Conservation (phyloP, 2,329 filamentous ascomycete species). For the Paecilomyces niveus region DNA sequence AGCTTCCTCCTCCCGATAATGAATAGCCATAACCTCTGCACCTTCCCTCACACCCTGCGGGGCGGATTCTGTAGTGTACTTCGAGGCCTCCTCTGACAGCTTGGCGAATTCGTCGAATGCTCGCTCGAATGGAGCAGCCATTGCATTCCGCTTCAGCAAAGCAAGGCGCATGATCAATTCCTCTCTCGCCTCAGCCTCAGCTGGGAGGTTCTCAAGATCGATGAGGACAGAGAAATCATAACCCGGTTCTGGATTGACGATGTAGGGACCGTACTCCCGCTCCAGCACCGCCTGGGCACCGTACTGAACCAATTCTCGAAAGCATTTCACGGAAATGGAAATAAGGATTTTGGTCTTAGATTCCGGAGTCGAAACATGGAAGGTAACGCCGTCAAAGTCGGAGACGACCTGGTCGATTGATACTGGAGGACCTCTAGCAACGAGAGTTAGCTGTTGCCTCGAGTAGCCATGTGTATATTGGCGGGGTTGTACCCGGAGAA, state of each 20-base stretch:
- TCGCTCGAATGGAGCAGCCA: constrained; percentile 97
- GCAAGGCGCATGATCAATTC: constrained; percentile 82
- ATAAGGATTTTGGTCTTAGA: constrained; percentile 89
- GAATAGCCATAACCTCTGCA: constrained; percentile 88
- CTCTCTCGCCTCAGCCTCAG: constrained; percentile 75
- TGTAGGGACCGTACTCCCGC: constrained; percentile 90
- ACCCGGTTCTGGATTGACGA: constrained; percentile 76
- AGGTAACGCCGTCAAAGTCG: constrained; percentile 97
- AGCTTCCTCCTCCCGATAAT: constrained; percentile 97
- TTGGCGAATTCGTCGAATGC: constrained; percentile 90
- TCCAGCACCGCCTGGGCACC: constrained; percentile 86
- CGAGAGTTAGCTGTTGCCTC: constrained; percentile 31
- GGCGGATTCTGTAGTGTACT: constrained; percentile 88
- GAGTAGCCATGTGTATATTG: constrained; percentile 22
- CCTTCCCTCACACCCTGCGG: constrained; percentile 86
- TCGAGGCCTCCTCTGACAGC: constrained; percentile 78
- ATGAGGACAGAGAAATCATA: constrained; percentile 94
- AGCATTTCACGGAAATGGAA: constrained; percentile 93
- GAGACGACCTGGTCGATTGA: constrained; percentile 98
- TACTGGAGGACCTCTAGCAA: constrained; percentile 65
- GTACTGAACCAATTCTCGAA: constrained; percentile 82
- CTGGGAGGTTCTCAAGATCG: constrained; percentile 80
- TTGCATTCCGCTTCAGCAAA: constrained; percentile 92
- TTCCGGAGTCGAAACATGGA: constrained; percentile 96
- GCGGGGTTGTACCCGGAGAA: constrained; percentile 65